A percentile compares a stretch with the other conserved stretches of the same genome.
Conservation (phyloP, 1,284 basidiomycete genomes). For the Coniferiporia weirii region DNA sequence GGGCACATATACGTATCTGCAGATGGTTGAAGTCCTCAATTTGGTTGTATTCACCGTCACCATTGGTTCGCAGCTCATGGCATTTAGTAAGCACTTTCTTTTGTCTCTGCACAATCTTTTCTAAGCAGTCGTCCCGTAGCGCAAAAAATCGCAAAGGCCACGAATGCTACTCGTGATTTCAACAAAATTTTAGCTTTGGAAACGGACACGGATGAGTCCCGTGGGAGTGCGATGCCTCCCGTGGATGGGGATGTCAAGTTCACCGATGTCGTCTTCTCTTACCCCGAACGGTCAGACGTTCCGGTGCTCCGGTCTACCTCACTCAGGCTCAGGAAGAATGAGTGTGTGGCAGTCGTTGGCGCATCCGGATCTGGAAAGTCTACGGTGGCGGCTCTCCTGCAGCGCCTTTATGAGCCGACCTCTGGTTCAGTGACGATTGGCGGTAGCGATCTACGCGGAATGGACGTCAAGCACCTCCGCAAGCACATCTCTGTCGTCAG, state of each 20-base stretch:
- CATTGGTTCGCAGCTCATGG: slow-evolving; percentile 85
- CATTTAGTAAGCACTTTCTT: slow-evolving; percentile 63
- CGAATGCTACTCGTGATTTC: slow-evolving; percentile 78
- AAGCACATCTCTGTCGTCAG: slow-evolving; percentile 81
- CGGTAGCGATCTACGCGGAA: slow-evolving; percentile 42
- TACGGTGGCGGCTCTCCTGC: slow-evolving; percentile 77
- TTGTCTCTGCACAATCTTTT: neutral
- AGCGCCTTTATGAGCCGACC: slow-evolving; percentile 79
- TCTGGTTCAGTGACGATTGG: slow-evolving; percentile 61
- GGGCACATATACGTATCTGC: slow-evolving; percentile 80
- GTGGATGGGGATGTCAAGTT: slow-evolving; percentile 66
- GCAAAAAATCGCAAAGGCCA: slow-evolving; percentile 73
- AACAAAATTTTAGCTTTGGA: slow-evolving; percentile 60
- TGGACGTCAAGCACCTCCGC: slow-evolving; percentile 72
- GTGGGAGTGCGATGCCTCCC: slow-evolving; percentile 60
- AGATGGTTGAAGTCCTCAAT: slow-evolving; percentile 87
- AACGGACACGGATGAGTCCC: slow-evolving; percentile 59
- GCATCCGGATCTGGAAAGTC: slow-evolving; percentile 88
- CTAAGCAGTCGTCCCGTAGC: slow-evolving; percentile 39
- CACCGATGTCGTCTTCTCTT: slow-evolving; percentile 71
- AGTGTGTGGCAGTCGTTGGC: slow-evolving; percentile 86
- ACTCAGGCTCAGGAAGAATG: slow-evolving; percentile 62
- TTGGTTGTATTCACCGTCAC: slow-evolving; percentile 92
- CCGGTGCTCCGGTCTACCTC: slow-evolving; percentile 65
- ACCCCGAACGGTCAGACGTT: slow-evolving; percentile 74